Base-by-base conservation (phyloP, 345 rosid species). In the Eutrema yunnanense region DNA sequence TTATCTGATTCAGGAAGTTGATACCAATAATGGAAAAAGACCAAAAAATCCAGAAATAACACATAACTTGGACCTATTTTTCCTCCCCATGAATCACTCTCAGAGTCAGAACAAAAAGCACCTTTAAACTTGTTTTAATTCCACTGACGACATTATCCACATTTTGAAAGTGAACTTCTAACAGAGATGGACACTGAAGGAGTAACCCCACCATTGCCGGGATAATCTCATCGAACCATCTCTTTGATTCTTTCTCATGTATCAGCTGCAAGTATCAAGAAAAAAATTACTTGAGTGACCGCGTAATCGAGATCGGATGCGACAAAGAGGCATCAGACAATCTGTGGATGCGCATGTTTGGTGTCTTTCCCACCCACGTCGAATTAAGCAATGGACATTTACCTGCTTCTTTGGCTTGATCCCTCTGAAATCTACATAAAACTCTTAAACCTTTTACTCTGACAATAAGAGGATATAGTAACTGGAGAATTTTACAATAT, bases 201-300 rank as follows among this genome's bases (percentile, higher is more conserved):
- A 92, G 87, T 79, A 92, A 73, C 73, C 56, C 77, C 2, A 96
- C 92, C 81, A 90, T 55, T 30, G 80, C 73, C 0, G 99, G 99
- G 50, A 92, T 62, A 64, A 82, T 77, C 59, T 89, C 86, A 65
- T 27, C 53, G 70, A 94, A 89, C 92, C 97, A 95, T 75, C 78
- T 83, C 47, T 77, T 66, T 6, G 90, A 78, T 42, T 86, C 87
- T 12, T 68, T 78, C 33, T 79, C 72, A n/a, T 84, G 53, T 41
- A 81, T 68, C 56, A 91, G 68, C 96, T 93, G 84, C 73, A 75
- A 27, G 14, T 26, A 62, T 4, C 0, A 47, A 73, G 29, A 7
- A 5, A 33, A 19, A 14, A 38, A 32, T 1, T 22, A 22, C 32
- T 32, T 48, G n/a, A n/a, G n/a, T n/a, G 16, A 16, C 16, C 16